Percentiles rank a stretch among this genome's conserved stretches.
Evolutionary conservation across 2,329 filamentous ascomycete species (phyloP).

Genomic region (Alternaria sp.): DNA sequence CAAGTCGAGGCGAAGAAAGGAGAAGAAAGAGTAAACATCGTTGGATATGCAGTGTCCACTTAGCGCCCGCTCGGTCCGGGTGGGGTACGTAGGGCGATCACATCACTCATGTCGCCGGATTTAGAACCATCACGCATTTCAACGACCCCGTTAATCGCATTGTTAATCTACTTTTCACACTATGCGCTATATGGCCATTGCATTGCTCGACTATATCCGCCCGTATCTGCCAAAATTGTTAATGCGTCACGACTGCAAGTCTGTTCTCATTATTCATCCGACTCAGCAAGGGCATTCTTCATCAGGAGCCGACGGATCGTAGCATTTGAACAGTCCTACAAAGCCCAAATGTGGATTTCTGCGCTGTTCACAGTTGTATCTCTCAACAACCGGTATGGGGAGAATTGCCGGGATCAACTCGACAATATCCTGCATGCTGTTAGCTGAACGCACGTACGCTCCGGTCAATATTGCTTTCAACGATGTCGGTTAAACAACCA

Average conservation of each 20-base stretch:
- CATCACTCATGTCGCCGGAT: not conserved
- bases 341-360: not conserved
- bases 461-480: constrained; percentile 3
- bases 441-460: not conserved
- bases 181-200: not conserved
- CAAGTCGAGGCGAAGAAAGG: not conserved
- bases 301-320: not conserved
- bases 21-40: constrained; percentile 9
- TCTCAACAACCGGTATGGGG: not conserved
- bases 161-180: not conserved
- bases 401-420: not conserved
- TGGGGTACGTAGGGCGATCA: not conserved
- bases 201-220: not conserved
- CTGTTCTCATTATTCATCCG: not conserved
- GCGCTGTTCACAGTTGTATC: not conserved
- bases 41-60: not conserved
- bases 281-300: not conserved
- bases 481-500: not conserved
- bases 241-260: not conserved
- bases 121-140: not conserved
- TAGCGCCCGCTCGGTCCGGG: constrained; percentile 1
- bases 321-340: not conserved
- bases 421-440: not conserved
- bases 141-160: not conserved
- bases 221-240: not conserved